Percentiles rank a stretch among this genome's conserved stretches.
phyloP scores from a whole-genome alignment of 1,139 yeast species.

The Protomyces arabidopsidicola region DNA sequence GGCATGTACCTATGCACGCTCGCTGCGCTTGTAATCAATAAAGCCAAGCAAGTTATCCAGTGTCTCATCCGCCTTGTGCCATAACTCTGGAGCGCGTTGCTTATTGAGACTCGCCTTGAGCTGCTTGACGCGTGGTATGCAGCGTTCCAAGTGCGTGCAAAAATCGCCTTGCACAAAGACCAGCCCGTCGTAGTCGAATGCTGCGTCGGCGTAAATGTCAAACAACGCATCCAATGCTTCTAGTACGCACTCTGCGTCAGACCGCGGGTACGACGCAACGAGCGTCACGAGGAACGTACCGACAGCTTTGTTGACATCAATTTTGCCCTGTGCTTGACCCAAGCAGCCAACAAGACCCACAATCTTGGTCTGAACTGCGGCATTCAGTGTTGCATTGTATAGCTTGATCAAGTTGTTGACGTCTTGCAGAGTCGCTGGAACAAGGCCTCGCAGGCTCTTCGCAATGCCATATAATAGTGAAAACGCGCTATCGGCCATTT shows the following conservation, averaged over 20 bases:
- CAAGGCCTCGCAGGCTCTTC: constrained; percentile 36
- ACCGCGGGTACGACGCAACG: constrained; percentile 35
- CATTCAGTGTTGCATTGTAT: constrained; percentile 29
- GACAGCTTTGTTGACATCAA: constrained; percentile 47
- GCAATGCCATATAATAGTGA: constrained; percentile 62
- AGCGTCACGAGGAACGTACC: constrained; percentile 48
- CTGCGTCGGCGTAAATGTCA: constrained; percentile 76
- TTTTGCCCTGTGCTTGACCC: constrained; percentile 50
- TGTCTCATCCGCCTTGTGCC: constrained; percentile 65
- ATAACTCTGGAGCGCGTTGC: constrained; percentile 54
- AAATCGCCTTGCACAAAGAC: constrained; percentile 61
- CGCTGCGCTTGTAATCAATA: constrained; percentile 62
- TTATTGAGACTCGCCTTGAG: constrained; percentile 64
- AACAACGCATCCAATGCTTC: constrained; percentile 63
- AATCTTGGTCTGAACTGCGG: constrained; percentile 36
- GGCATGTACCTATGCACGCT: constrained; percentile 34
- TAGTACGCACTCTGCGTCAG: constrained; percentile 45
- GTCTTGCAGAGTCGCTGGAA: constrained; percentile 41
- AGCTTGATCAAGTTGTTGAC: constrained; percentile 27
- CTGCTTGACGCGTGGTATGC: constrained; percentile 51
- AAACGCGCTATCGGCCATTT: constrained; percentile 36
- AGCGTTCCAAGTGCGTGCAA: constrained; percentile 44
- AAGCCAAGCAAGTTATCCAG: constrained; percentile 66
- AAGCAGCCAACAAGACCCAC: constrained; percentile 54
- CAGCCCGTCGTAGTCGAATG: constrained; percentile 59